Evolutionary conservation across 352 stramenopile species (phyloP).

Genomic region (Pythium inflatum): DNA sequence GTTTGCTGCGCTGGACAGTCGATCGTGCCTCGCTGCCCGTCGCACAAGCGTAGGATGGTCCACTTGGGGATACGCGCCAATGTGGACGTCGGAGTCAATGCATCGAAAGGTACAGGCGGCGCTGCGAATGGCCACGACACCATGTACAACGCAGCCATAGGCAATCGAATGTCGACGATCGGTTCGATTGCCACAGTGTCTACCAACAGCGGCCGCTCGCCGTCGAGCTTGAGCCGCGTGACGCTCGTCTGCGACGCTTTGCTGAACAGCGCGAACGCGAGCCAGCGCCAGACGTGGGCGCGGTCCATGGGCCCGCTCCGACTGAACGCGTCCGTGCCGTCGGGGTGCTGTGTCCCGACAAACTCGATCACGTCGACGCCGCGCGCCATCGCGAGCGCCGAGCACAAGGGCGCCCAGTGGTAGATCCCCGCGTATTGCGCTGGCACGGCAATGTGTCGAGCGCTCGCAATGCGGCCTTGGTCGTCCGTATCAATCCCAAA

Average conservation of each 20-base stretch:
- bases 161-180: not conserved
- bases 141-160: not conserved
- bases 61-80: not conserved
- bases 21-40: not conserved
- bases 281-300: not conserved
- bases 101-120: not conserved
- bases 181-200: not conserved
- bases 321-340: not conserved
- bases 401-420: constrained; percentile 3
- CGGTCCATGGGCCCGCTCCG: not conserved
- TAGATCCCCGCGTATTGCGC: not conserved
- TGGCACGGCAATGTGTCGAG: not conserved
- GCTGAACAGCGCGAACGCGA: not conserved
- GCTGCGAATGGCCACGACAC: not conserved
- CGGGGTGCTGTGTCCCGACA: not conserved
- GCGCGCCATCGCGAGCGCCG: not conserved
- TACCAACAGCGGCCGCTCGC: not conserved
- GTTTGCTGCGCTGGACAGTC: not conserved
- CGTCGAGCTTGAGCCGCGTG: not conserved
- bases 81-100: not conserved
- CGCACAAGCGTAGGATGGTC: not conserved
- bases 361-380: not conserved
- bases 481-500: not conserved
- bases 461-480: not conserved
- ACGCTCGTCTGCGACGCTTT: not conserved